Evolutionary conservation across 805 yeast genomes (phyloP).

Genomic region (Yarrowia phangngaensis): DNA sequence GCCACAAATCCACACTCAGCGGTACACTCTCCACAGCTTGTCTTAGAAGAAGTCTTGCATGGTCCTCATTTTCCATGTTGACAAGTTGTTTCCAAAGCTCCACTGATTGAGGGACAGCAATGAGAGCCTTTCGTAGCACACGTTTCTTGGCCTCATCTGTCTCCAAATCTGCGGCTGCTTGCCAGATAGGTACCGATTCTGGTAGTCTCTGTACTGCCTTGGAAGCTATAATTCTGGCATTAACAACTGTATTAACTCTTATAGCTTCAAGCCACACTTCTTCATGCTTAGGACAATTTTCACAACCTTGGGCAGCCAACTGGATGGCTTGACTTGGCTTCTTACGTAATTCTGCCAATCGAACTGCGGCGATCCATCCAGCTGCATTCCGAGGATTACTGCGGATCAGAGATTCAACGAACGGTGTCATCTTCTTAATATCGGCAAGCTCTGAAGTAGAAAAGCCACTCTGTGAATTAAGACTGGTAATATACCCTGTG

Average conservation of each 20-base stretch:
- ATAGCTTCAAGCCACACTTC: constrained; percentile 81
- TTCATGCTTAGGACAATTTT: constrained; percentile 58
- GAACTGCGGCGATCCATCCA: constrained; percentile 84
- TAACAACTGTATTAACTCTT: constrained; percentile 49
- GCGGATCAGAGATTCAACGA: constrained; percentile 64
- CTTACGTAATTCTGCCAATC: constrained; percentile 65
- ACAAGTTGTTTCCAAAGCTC: constrained; percentile 68
- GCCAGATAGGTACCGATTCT: constrained; percentile 64
- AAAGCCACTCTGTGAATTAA: constrained; percentile 35
- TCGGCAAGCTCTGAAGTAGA: constrained; percentile 49
- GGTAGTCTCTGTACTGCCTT: constrained; percentile 60
- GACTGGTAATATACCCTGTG: constrained; percentile 44
- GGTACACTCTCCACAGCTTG: constrained; percentile 74
- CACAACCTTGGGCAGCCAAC: constrained; percentile 72
- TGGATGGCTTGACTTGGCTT: constrained; percentile 55
- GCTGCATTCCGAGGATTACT: constrained; percentile 69
- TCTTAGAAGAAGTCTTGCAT: constrained; percentile 50
- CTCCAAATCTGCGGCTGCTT: constrained; percentile 65
- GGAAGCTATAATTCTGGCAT: constrained; percentile 57
- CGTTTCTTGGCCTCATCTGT: constrained; percentile 48
- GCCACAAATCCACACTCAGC: constrained; percentile 61
- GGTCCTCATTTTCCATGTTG: constrained; percentile 53
- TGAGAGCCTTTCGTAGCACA: constrained; percentile 68
- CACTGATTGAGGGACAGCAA: constrained; percentile 53
- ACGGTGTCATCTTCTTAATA: constrained; percentile 51